phyloP scores from a whole-genome alignment of 768 basidiomycete species.

The Leccinum barrowsii region DNA sequence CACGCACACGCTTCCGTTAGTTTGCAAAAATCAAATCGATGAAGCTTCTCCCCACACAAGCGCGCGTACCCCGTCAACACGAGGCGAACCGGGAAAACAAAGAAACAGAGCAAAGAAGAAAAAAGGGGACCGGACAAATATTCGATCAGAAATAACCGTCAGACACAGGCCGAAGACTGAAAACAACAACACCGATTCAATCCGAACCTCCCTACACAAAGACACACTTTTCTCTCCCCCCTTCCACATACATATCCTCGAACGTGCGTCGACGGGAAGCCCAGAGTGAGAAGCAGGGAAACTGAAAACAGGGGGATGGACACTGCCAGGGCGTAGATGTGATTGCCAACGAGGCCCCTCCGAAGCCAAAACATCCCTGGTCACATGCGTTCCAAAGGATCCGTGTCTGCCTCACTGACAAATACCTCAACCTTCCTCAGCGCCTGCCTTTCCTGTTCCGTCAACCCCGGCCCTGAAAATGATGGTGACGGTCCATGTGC shows the following conservation, averaged over 20 bases:
- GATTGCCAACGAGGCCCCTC: not conserved
- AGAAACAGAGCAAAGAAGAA: not conserved
- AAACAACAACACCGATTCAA: not conserved
- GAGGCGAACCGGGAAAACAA: not conserved
- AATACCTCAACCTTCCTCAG: conserved; percentile 49
- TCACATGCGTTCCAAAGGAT: conserved; percentile 72
- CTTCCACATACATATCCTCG: conserved; percentile 3
- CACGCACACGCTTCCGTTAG: not conserved
- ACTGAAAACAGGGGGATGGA: not conserved
- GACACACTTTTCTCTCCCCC: not conserved
- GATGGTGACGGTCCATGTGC: conserved; percentile 18
- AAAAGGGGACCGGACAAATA: not conserved
- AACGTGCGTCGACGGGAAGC: not conserved
- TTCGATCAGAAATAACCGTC: conserved; percentile 4
- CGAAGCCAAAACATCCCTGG: not conserved
- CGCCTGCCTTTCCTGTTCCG: conserved; percentile 29
- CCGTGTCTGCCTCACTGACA: conserved; percentile 68
- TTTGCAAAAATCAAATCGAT: conserved; percentile 21
- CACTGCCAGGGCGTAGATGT: not conserved
- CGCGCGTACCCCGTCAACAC: not conserved
- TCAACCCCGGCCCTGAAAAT: conserved; percentile 21
- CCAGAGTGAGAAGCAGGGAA: not conserved
- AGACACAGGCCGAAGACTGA: not conserved
- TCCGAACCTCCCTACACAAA: not conserved
- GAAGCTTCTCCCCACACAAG: conserved; percentile 16